Evolutionary conservation across 352 stramenopile species (phyloP), one percentile per base, ranked within the genome.

Genomic region (Pythium phragmiticola): DNA sequence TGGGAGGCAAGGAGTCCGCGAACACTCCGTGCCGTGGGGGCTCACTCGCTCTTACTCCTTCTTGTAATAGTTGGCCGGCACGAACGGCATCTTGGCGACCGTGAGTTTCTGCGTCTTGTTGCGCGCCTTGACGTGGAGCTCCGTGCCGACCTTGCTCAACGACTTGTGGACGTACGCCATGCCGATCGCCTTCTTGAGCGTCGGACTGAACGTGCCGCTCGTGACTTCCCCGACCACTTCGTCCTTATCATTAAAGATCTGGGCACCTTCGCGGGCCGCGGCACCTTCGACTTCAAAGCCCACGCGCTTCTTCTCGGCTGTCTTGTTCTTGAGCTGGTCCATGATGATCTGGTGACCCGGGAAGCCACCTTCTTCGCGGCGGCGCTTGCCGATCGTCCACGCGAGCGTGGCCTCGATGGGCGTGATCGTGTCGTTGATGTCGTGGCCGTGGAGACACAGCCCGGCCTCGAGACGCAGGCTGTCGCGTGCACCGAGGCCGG

Each of bases 71-170:
- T 90, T 83, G 41, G 91, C 81, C 13, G 94, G 83, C 36, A 99
- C 94, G 75, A 99, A 99, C 36, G 97, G 97, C 97, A 99, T 99
- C 82, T 98, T 98, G 65, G 90, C 93, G 53, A 99, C 86, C 37
- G 89, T 81, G 7, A 95, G 89, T 45, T 84, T 80, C 74, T 98
- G 84, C 77, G 97, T 88, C 77, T 99, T 99, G 70, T 92, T 92
- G 66, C 97, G 92, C 46, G 98, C 96, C 75, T 98, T 98, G 9
- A 99, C 69, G 56, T 88, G 83, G 56, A 99, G 74, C 58, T 97
- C 76, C 47, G 96, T 99, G 63, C 94, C 96, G 51, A 88, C 70
- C 80, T 99, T 99, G 56, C 79, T 68, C 51, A 87, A 50, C 9
- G 66, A 81, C 65, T 96, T 98, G 62, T 94, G 80, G 33, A 99